Percentiles rank a stretch among this genome's conserved stretches.
Evolutionary conservation across 805 yeast species (phyloP).

Genomic region (Hanseniaspora hatyaiensis): DNA sequence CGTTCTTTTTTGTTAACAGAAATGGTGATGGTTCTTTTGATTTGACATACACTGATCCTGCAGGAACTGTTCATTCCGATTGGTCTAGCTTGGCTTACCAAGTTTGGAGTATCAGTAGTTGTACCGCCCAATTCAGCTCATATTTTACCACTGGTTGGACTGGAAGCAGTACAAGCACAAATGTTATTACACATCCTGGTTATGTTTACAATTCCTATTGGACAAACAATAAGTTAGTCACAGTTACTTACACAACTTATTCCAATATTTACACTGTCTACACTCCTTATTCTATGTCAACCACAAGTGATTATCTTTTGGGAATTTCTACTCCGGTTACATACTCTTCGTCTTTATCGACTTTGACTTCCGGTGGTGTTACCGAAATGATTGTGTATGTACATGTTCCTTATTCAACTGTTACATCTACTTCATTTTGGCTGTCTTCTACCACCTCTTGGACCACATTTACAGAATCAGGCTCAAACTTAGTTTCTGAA

Average conservation of each 20-base stretch:
- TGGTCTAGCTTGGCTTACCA: constrained; percentile 20
- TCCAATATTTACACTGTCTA: constrained; percentile 8
- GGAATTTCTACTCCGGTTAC: constrained; percentile 5
- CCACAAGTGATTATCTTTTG: background rate
- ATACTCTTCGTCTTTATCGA: constrained; percentile 5
- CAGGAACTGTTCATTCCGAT: constrained; percentile 18
- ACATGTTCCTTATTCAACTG: constrained; percentile 10
- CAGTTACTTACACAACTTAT: background rate
- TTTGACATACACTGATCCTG: constrained; percentile 21
- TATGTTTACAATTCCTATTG: background rate
- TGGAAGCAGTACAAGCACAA: constrained; percentile 14
- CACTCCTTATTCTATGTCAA: constrained; percentile 14
- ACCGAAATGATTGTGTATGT: constrained; percentile 16
- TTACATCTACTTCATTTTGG: constrained; percentile 10
- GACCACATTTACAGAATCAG: background rate
- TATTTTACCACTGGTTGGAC: constrained; percentile 17
- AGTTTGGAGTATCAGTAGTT: constrained; percentile 12
- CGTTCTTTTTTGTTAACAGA: constrained; percentile 23
- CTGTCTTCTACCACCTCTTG: constrained; percentile 4
- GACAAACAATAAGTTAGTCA: background rate
- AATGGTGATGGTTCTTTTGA: constrained; percentile 18
- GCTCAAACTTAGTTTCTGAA: constrained; percentile 3
- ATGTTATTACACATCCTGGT: constrained; percentile 3
- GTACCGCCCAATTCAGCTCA: constrained; percentile 3
- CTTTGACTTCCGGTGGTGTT: constrained; percentile 12